These are phyloP conservation scores for Fraxinus excelsior DNA, from an alignment of 257 asterid genomes.

Conservation along the genomic window DNA sequence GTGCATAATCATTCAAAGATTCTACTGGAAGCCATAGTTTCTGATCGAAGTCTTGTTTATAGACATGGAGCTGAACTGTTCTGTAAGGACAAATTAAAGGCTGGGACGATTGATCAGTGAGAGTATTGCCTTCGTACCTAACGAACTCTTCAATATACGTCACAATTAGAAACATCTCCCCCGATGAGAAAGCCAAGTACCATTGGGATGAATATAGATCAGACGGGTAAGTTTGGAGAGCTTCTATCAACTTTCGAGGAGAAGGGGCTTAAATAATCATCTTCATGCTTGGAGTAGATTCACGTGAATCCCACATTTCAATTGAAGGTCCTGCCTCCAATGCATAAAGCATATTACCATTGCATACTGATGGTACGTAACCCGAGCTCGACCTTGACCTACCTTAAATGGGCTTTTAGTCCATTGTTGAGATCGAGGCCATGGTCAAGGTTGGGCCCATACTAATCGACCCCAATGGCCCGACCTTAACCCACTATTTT, in stretches of 20 bases:
- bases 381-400: no score
- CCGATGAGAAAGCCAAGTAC: conserved; percentile 29
- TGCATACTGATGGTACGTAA: no score
- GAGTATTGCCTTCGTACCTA: conserved; percentile 30
- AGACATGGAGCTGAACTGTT: conserved; percentile 35
- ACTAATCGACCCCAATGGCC: no score
- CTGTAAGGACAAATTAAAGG: conserved; percentile 29
- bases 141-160: conserved; percentile 44
- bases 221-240: background rate
- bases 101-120: conserved; percentile 4
- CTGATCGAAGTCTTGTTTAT: background rate
- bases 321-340: background rate
- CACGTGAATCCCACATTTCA: conserved; percentile 30
- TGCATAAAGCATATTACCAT: background rate
- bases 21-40: conserved; percentile 26
- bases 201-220: conserved; percentile 23
- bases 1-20: conserved; percentile 18
- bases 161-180: conserved; percentile 20
- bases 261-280: background rate
- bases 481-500: no score
- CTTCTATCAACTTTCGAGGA: conserved; percentile 1
- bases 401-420: no score
- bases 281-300: background rate
- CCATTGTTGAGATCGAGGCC: no score
- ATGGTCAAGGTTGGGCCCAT: no score